A percentile compares a stretch with the other conserved stretches of the same genome.
These are phyloP conservation scores for Colletotrichum sp. DNA, from an alignment of 2,329 filamentous ascomycete genomes.

Conservation along the genomic window DNA sequence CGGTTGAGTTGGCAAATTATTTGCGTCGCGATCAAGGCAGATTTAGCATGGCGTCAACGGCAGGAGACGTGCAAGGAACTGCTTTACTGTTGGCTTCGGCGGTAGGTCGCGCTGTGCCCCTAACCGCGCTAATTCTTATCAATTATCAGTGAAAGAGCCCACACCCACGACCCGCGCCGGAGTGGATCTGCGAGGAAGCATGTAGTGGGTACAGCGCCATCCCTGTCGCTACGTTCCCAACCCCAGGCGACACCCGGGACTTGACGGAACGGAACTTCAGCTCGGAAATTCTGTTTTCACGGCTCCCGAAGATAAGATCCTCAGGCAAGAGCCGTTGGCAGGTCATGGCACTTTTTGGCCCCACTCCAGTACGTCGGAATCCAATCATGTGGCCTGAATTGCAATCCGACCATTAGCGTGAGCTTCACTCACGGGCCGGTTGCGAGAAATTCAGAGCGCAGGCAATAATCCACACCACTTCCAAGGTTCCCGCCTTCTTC, in stretches of 20 bases:
- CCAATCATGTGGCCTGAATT: constrained; percentile 12
- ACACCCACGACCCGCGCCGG: neutral
- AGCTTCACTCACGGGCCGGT: neutral
- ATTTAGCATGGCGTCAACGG: constrained; percentile 17
- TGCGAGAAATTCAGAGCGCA: constrained; percentile 6
- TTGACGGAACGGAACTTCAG: neutral
- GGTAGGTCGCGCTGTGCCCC: neutral
- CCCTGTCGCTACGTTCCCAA: neutral
- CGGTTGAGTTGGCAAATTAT: neutral
- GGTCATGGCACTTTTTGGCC: neutral
- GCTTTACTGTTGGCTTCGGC: neutral
- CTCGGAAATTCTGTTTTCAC: neutral
- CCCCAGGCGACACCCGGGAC: neutral
- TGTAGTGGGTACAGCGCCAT: neutral
- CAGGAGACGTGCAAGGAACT: constrained; percentile 5
- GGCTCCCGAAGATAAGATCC: neutral
- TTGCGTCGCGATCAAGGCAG: constrained; percentile 11
- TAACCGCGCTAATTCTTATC: constrained; percentile 10
- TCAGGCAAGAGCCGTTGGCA: neutral
- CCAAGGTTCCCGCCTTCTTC: neutral
- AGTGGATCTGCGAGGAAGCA: constrained; percentile 13
- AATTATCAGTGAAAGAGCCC: neutral
- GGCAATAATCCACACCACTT: neutral
- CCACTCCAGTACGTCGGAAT: neutral
- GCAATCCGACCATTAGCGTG: neutral